A percentile compares a stretch with the other conserved stretches of the same genome.
Conservation (phyloP, 225 moss, liverwort and hornwort species). For the Bryum argenteum region DNA sequence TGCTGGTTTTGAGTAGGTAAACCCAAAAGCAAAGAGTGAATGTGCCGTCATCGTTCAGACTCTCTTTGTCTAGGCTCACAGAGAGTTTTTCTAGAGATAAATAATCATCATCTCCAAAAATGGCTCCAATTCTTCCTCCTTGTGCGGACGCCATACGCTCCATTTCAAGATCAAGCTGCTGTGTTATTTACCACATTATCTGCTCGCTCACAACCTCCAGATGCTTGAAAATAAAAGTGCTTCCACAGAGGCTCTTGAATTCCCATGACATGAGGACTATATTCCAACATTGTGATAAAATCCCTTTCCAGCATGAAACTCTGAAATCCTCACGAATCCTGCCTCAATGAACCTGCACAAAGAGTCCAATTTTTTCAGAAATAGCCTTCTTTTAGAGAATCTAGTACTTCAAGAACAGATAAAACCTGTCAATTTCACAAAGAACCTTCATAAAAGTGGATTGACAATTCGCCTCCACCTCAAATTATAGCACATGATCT, state of each 20-base stretch:
- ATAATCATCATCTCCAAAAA: constrained; percentile 93
- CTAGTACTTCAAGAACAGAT: neutral
- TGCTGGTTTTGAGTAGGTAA: constrained; percentile 87
- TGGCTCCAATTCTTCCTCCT: constrained; percentile 67
- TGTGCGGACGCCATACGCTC: constrained; percentile 50
- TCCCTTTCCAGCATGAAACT: constrained; percentile 17
- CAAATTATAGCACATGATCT: constrained; percentile 7
- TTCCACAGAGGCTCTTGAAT: constrained; percentile 28
- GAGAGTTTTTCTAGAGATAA: constrained; percentile 75
- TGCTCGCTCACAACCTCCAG: constrained; percentile 21
- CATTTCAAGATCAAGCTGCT: constrained; percentile 40
- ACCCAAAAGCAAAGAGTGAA: constrained; percentile 97
- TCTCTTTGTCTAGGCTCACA: constrained; percentile 60
- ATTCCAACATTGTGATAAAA: constrained; percentile 34
- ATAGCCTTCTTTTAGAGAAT: neutral
- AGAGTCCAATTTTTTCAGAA: constrained; percentile 21
- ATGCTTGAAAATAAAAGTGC: constrained; percentile 19
- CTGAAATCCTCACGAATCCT: constrained; percentile 13
- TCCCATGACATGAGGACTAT: constrained; percentile 14
- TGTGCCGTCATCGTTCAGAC: constrained; percentile 57
- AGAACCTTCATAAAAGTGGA: neutral
- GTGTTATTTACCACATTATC: constrained; percentile 27
- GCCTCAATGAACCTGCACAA: constrained; percentile 27
- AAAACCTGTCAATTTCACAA: neutral
- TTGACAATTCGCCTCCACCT: neutral